Conservation (phyloP, 1,284 basidiomycete genomes). For the Entoloma clypeatum region DNA sequence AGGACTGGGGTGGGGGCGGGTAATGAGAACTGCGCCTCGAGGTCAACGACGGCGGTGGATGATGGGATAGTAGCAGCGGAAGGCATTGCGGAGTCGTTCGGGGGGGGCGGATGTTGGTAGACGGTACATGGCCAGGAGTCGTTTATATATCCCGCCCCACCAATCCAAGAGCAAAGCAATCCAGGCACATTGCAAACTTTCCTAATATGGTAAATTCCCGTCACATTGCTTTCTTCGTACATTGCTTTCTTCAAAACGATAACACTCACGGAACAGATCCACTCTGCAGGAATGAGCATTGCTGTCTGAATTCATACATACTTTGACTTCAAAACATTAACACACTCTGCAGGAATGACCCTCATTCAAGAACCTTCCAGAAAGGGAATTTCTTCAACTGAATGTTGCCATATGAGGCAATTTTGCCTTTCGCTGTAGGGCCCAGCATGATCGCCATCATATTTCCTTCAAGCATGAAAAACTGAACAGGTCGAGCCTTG, state of each 20-base stretch:
- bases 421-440: no score
- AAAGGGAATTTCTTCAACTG: no score
- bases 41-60: slow-evolving; percentile 7
- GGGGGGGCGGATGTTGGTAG: slow-evolving; percentile 6
- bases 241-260: neutral
- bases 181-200: slow-evolving; percentile 2
- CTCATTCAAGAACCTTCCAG: no score
- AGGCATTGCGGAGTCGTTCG: slow-evolving; percentile 13
- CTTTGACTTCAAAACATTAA: no score
- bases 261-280: neutral
- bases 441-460: no score
- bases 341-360: no score
- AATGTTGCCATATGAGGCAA: no score
- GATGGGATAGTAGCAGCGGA: slow-evolving; percentile 5
- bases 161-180: slow-evolving; percentile 4
- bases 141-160: slow-evolving; percentile 12
- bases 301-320: no score
- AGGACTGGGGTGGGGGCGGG: slow-evolving; percentile 13
- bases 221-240: neutral
- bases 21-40: slow-evolving; percentile 12
- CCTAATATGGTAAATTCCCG: neutral
- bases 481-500: no score
- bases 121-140: slow-evolving; percentile 4
- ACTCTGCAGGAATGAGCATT: neutral
- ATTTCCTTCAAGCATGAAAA: no score